These are phyloP conservation scores for Sindora glabra DNA, from an alignment of 306 rosid genomes.

Conservation along the genomic window DNA sequence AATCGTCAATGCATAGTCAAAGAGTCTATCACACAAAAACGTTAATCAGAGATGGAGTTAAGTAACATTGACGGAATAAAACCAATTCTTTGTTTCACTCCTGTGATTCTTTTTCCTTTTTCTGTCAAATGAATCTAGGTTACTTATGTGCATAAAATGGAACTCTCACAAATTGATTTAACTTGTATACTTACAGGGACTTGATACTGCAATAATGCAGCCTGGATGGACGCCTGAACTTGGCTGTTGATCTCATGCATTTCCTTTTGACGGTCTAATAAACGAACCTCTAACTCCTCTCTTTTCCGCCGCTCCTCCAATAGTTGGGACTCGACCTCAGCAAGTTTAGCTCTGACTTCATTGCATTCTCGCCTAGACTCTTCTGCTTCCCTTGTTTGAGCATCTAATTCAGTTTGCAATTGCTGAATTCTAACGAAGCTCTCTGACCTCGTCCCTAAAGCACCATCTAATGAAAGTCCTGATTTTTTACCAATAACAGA, in stretches of 20 bases:
- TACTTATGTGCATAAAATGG: neutral
- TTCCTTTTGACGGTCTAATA: constrained; percentile 21
- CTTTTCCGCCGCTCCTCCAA: constrained; percentile 18
- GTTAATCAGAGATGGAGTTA: no score
- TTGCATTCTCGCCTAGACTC: constrained; percentile 19
- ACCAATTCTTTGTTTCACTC: no score
- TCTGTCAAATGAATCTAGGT: no score
- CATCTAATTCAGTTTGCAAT: constrained; percentile 24
- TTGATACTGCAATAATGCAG: constrained; percentile 22
- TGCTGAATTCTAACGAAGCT: neutral
- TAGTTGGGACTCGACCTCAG: constrained; percentile 26
- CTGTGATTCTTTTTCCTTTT: no score
- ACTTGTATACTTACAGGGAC: constrained; percentile 19
- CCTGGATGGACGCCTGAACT: constrained; percentile 30
- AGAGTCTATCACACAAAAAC: no score
- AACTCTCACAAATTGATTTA: neutral
- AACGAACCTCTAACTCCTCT: constrained; percentile 16
- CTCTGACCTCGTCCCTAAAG: neutral
- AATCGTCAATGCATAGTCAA: no score
- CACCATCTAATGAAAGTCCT: neutral
- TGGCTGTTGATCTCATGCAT: constrained; percentile 26
- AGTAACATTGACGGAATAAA: no score
- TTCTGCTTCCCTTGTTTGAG: constrained; percentile 24
- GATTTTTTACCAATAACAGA: constrained; percentile 27
- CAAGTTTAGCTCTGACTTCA: constrained; percentile 22